phyloP scores from a whole-genome alignment of 225 moss, liverwort and hornwort species.

The Sphagnum contortum region DNA sequence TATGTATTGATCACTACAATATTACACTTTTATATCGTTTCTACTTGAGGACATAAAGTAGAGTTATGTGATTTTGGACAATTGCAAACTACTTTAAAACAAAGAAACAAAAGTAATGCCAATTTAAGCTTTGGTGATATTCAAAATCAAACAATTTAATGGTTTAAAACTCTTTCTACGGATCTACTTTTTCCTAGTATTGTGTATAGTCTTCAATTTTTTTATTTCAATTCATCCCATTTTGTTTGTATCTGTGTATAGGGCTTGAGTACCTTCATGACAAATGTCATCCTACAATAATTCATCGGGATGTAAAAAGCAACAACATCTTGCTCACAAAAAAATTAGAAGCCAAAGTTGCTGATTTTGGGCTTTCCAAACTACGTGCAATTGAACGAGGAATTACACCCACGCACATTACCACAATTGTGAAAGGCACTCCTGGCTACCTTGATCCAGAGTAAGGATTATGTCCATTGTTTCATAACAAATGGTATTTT shows the following conservation, averaged over 20 bases:
- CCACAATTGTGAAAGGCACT: constrained; percentile 38
- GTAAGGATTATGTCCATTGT: constrained; percentile 2
- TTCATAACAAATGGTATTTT: too few relatives aligned
- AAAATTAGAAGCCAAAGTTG: constrained; percentile 33
- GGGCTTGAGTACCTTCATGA: constrained; percentile 54
- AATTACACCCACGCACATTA: constrained; percentile 13
- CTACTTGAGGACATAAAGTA: too few relatives aligned
- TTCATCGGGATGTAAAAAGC: constrained; percentile 51
- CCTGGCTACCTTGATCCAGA: constrained; percentile 49
- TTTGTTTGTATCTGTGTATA: constrained; percentile 11
- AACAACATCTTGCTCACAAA: constrained; percentile 53
- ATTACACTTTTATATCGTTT: too few relatives aligned
- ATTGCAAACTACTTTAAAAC: too few relatives aligned
- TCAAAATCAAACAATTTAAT: background rate
- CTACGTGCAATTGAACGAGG: constrained; percentile 10
- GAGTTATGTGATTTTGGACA: too few relatives aligned
- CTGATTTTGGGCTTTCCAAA: constrained; percentile 60
- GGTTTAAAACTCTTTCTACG: background rate
- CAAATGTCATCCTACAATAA: constrained; percentile 35
- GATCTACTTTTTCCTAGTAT: background rate
- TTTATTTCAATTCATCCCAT: too few relatives aligned
- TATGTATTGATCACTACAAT: too few relatives aligned
- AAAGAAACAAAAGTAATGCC: background rate
- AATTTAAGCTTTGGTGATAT: background rate
- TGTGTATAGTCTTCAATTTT: background rate